Conservation (phyloP, 495 filamentous ascomycete species). For the Pyrenula aspistea region DNA sequence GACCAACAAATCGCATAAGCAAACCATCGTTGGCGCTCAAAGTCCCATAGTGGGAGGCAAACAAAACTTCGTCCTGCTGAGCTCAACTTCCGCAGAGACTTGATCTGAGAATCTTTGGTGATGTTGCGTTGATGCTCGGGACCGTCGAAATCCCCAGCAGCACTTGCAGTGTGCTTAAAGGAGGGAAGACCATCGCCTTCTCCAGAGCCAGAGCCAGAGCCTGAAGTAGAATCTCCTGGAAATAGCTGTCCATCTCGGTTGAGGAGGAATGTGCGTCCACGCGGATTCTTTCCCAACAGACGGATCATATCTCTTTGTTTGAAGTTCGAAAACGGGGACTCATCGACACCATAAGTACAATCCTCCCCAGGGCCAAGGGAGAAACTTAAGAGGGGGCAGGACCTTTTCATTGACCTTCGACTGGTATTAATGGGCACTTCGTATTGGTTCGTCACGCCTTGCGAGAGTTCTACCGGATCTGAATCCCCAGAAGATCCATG, state of each 20-base stretch:
- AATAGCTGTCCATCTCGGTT: not conserved
- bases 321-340: not conserved
- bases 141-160: not conserved
- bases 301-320: not conserved
- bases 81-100: not conserved
- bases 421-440: not conserved
- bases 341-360: not conserved
- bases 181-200: not conserved
- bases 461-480: not conserved
- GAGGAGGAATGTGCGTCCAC: not conserved
- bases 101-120: not conserved
- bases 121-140: not conserved
- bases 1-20: conserved; percentile 45
- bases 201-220: not conserved
- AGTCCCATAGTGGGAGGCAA: conserved; percentile 46
- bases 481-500: not conserved
- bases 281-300: not conserved
- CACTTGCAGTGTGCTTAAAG: not conserved
- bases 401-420: not conserved
- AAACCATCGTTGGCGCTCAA: conserved; percentile 48
- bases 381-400: not conserved
- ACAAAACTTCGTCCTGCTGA: conserved; percentile 8
- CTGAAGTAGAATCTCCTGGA: not conserved
- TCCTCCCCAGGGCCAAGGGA: not conserved
- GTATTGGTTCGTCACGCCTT: not conserved